Evolutionary conservation across 768 basidiomycete species (phyloP), one percentile per base, ranked within the genome.

Genomic region (Suillus ampliporus): DNA sequence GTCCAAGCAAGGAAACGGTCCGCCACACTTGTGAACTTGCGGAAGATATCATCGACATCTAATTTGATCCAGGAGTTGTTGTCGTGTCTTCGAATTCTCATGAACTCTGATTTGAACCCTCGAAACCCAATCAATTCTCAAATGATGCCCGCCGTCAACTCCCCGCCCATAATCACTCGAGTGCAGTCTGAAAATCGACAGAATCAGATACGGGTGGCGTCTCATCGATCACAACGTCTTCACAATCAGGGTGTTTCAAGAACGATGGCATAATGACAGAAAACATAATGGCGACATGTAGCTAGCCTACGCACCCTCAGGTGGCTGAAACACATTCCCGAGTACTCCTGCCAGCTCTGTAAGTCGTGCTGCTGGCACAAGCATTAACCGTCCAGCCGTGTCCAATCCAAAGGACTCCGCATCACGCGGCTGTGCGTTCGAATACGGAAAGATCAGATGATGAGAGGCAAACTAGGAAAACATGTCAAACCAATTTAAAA

Each of bases 371-470:
- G 78, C 78, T 4, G 84, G 80, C 1, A 94, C 75, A 5, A 90
- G 78, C 82, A 90, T 89, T 57, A 90, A 74, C 31, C 90, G 75
- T 0, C 89, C 91, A 2, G 83, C 82, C 38, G 84, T 83, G 62
- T 93, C 91, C 31, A 92, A 76, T 1, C 92, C 91, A 67, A 92
- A 89, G 1, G 88, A 77, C 17, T 92, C 91, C 57, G 79, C 79
- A 40, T 87, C 85, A 28, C 90, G 79, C 14, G 84, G 82, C 34
- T 80, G 81, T 0, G 80, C 70, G 3, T 85, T 80, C 47, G 84
- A 82, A 69, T 88, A 87, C 3, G 79, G 64, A 67, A 81, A 89
- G 2, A 65, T 65, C 34, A 58, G 48, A 5, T 52, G 34, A 31
- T 74, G 72, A 0, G 64, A 64, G 7, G 75, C 70, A 31, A 68